phyloP scores from a whole-genome alignment of 1,284 basidiomycete genomes.

The Sporisorium reilianum region DNA sequence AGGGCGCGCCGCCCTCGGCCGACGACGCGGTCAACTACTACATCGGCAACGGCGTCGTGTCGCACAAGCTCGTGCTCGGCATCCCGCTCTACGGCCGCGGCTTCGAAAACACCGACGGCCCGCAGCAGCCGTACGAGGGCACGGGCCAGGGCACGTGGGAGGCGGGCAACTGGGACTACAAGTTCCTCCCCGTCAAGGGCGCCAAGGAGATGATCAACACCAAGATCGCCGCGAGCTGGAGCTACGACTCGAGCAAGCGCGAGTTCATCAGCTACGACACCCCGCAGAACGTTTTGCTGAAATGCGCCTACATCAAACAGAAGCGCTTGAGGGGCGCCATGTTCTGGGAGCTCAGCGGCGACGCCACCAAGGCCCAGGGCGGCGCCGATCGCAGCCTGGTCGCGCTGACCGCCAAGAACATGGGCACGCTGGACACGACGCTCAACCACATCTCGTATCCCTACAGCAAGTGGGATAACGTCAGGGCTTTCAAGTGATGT shows the following conservation, averaged over 20 bases:
- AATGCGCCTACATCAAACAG: constrained; percentile 80
- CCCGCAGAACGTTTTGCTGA: constrained; percentile 77
- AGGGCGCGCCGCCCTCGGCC: constrained; percentile 72
- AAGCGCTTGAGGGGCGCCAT: constrained; percentile 82
- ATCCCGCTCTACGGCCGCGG: constrained; percentile 75
- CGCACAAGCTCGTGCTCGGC: constrained; percentile 83
- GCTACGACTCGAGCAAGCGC: constrained; percentile 76
- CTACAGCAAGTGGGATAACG: constrained; percentile 71
- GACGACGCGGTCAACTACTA: constrained; percentile 80
- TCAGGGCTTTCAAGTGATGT: constrained; percentile 40
- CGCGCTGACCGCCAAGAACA: constrained; percentile 34
- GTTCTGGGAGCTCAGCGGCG: constrained; percentile 73
- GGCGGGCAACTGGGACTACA: constrained; percentile 76
- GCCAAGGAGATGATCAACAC: constrained; percentile 78
- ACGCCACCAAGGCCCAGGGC: constrained; percentile 52
- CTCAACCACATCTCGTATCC: constrained; percentile 77
- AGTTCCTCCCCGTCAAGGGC: constrained; percentile 78
- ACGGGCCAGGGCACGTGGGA: constrained; percentile 81
- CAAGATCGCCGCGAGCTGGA: constrained; percentile 79
- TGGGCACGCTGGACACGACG: constrained; percentile 71
- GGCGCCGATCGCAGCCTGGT: constrained; percentile 50
- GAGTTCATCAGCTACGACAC: constrained; percentile 86
- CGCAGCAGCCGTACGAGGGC: constrained; percentile 80
- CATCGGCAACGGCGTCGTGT: constrained; percentile 76
- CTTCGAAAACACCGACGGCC: constrained; percentile 82